Evolutionary conservation across 192 early-diverging fungal genomes (phyloP).

Genomic region (Linnemannia schmuckeri): DNA sequence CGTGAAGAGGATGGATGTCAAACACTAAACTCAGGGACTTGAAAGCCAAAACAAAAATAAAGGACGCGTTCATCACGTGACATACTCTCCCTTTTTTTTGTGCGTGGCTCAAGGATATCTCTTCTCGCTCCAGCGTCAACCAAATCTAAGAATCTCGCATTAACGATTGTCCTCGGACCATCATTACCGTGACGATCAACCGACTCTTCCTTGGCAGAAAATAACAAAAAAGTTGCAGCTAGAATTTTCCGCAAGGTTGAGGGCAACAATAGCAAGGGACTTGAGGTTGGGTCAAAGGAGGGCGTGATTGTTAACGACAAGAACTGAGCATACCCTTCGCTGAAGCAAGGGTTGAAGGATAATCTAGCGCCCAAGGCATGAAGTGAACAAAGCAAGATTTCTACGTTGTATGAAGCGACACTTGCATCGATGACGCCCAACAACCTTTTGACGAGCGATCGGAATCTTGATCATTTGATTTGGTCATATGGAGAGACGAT

Average conservation of each 20-base stretch:
- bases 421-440: constrained; percentile 28
- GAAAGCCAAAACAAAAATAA: neutral
- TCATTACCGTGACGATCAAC: constrained; percentile 1
- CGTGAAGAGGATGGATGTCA: neutral
- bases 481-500: constrained; percentile 13
- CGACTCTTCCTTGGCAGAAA: constrained; percentile 10
- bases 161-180: constrained; percentile 16
- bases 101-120: neutral
- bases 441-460: constrained; percentile 6
- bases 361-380: neutral
- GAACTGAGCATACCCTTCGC: constrained; percentile 9
- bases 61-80: constrained; percentile 10
- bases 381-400: constrained; percentile 9
- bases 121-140: neutral
- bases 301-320: constrained; percentile 26
- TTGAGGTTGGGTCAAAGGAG: constrained; percentile 23
- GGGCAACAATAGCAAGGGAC: constrained; percentile 21
- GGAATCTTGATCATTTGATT: constrained; percentile 5
- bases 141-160: constrained; percentile 18
- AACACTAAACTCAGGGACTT: neutral
- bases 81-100: neutral
- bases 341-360: neutral
- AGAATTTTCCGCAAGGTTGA: constrained; percentile 28
- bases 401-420: neutral
- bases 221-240: neutral